phyloP scores from a whole-genome alignment of 768 basidiomycete species.

The Polyporus arcularius region DNA sequence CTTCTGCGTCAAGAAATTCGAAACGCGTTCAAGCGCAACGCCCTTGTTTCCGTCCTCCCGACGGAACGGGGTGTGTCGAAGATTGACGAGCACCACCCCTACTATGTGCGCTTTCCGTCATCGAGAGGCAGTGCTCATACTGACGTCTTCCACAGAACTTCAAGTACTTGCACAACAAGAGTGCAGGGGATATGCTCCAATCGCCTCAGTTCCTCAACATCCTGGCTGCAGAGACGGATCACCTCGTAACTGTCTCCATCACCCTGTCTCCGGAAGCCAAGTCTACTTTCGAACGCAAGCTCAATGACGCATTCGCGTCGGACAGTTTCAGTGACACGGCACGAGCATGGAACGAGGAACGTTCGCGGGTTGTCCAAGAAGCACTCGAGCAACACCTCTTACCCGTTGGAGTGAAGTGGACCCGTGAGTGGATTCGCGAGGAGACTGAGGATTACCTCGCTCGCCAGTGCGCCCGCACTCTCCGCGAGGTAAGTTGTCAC shows the following conservation, averaged over 20 bases:
- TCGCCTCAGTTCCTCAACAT: slow-evolving; percentile 87
- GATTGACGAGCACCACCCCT: slow-evolving; percentile 73
- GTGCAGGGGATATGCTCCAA: slow-evolving; percentile 65
- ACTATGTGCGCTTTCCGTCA: slow-evolving; percentile 53
- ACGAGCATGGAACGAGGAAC: slow-evolving; percentile 88
- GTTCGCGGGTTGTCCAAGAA: slow-evolving; percentile 75
- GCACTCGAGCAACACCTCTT: slow-evolving; percentile 81
- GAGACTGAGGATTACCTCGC: slow-evolving; percentile 88
- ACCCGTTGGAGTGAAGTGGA: slow-evolving; percentile 85
- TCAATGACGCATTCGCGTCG: slow-evolving; percentile 83
- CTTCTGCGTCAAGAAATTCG: slow-evolving; percentile 79
- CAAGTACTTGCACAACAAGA: slow-evolving; percentile 89
- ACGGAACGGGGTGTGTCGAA: slow-evolving; percentile 84
- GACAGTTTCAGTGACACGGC: slow-evolving; percentile 84
- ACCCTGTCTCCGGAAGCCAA: slow-evolving; percentile 62
- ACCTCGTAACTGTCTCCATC: slow-evolving; percentile 78
- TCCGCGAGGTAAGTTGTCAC: slow-evolving; percentile 65
- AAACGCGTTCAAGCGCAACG: slow-evolving; percentile 71
- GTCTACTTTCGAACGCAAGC: slow-evolving; percentile 66
- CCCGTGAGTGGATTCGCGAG: slow-evolving; percentile 83
- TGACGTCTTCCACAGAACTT: slow-evolving; percentile 62
- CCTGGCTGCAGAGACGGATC: slow-evolving; percentile 86
- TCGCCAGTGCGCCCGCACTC: slow-evolving; percentile 59
- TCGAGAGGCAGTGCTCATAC: not conserved
- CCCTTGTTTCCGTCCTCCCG: slow-evolving; percentile 75